Evolutionary conservation across 345 rosid genomes (phyloP).

Genomic region (Aquilaria malaccensis): DNA sequence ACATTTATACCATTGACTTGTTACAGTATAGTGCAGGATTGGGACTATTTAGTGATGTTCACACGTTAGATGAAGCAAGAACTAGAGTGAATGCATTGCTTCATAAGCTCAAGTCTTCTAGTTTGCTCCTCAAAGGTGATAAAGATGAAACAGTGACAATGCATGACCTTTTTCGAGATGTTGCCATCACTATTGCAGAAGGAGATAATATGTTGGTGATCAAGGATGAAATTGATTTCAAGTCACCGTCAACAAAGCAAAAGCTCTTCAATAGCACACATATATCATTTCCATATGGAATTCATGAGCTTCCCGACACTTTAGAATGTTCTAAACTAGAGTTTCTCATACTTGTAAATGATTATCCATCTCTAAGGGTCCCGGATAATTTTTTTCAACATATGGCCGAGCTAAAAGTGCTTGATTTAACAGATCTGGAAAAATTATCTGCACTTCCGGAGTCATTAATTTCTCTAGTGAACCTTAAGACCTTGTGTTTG

Average conservation of each 20-base stretch:
- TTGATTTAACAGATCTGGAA: not conserved
- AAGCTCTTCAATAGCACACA: not conserved
- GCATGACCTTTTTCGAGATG: slow-evolving; percentile 22
- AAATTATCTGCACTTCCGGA: slow-evolving; percentile 3
- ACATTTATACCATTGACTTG: not conserved
- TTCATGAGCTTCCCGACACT: slow-evolving; percentile 9
- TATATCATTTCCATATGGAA: slow-evolving; percentile 1
- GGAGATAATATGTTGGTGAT: slow-evolving; percentile 2
- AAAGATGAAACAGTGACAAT: slow-evolving; percentile 2
- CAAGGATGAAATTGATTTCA: not conserved
- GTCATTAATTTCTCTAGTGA: not conserved
- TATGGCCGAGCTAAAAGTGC: slow-evolving; percentile 13
- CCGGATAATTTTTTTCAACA: slow-evolving; percentile 6
- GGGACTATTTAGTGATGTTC: not conserved
- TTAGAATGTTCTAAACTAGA: slow-evolving; percentile 11
- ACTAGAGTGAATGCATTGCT: slow-evolving; percentile 8
- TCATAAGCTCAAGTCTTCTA: slow-evolving; percentile 9
- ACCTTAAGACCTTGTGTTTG: slow-evolving; percentile 14
- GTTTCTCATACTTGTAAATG: not conserved
- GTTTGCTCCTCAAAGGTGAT: slow-evolving; percentile 10
- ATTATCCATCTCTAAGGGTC: not conserved
- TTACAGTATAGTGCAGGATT: not conserved
- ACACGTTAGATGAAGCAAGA: not conserved
- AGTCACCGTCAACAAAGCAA: not conserved
- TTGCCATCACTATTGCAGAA: slow-evolving; percentile 16